Conservation (phyloP, 306 rosid genomes). For the Castanea sativa region DNA sequence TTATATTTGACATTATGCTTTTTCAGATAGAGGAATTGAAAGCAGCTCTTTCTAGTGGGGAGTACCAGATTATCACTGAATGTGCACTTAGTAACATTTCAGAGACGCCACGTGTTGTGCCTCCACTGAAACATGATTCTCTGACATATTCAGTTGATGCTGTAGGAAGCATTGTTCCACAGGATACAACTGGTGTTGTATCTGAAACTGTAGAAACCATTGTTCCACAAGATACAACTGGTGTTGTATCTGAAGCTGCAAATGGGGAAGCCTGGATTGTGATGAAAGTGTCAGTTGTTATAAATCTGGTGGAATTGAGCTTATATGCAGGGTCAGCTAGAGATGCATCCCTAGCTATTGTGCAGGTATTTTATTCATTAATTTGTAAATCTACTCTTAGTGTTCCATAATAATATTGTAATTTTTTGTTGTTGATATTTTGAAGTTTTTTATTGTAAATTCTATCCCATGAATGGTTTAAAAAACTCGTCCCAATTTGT, state of each 20-base stretch:
- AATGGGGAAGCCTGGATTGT: constrained; percentile 44
- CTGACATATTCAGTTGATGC: constrained; percentile 35
- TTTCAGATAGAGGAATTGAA: constrained; percentile 78
- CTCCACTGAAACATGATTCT: constrained; percentile 48
- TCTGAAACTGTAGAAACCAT: constrained; percentile 22
- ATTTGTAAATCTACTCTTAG: not conserved
- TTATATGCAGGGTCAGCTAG: constrained; percentile 64
- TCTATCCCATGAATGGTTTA: too few species aligned
- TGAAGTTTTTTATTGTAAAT: not conserved
- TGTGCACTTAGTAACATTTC: constrained; percentile 88
- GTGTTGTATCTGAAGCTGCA: constrained; percentile 38
- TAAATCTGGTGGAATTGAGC: constrained; percentile 76
- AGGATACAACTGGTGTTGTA: constrained; percentile 38
- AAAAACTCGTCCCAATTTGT: too few species aligned
- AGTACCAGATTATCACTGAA: constrained; percentile 83
- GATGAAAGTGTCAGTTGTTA: constrained; percentile 58
- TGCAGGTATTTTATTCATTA: constrained; percentile 57
- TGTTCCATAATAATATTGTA: not conserved
- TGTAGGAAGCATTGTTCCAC: constrained; percentile 30
- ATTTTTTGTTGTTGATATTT: not conserved
- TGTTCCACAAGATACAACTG: constrained; percentile 34
- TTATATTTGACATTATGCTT: constrained; percentile 31
- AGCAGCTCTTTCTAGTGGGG: constrained; percentile 85
- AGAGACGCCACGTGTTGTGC: constrained; percentile 68
- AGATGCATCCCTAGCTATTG: constrained; percentile 83